A percentile compares a stretch with the other conserved stretches of the same genome.
phyloP scores from a whole-genome alignment of 2,329 filamentous ascomycete species.

The Fusarium sp. region DNA sequence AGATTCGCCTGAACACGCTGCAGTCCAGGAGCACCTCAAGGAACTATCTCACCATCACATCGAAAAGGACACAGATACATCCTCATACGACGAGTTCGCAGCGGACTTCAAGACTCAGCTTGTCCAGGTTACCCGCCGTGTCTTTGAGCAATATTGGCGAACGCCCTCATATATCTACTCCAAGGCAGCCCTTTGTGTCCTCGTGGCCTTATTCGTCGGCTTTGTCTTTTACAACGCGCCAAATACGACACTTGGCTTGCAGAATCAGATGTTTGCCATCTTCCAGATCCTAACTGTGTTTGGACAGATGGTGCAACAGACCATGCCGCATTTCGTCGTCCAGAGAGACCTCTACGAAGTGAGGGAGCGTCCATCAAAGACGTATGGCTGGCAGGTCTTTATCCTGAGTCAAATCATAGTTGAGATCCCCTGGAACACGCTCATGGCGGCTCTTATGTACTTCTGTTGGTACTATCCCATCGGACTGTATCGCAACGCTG shows the following conservation, averaged over 20 bases:
- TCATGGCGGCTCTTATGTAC: slow-evolving; percentile 74
- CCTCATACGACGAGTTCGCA: slow-evolving; percentile 48
- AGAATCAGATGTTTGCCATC: slow-evolving; percentile 77
- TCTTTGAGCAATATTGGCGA: slow-evolving; percentile 51
- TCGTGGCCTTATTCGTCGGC: slow-evolving; percentile 57
- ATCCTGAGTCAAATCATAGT: slow-evolving; percentile 75
- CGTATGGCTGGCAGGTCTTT: slow-evolving; percentile 75
- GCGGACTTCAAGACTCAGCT: slow-evolving; percentile 48
- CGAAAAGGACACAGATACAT: slow-evolving; percentile 14
- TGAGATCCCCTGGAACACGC: slow-evolving; percentile 77
- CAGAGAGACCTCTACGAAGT: slow-evolving; percentile 77
- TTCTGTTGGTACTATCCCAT: slow-evolving; percentile 79
- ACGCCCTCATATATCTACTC: slow-evolving; percentile 73
- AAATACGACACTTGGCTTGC: slow-evolving; percentile 71
- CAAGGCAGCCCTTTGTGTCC: slow-evolving; percentile 52
- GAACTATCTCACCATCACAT: slow-evolving; percentile 16
- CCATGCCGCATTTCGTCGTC: slow-evolving; percentile 78
- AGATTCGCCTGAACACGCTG: slow-evolving; percentile 46
- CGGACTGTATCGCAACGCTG: slow-evolving; percentile 70
- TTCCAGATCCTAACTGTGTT: slow-evolving; percentile 77
- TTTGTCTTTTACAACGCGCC: slow-evolving; percentile 74
- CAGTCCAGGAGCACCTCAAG: slow-evolving; percentile 50
- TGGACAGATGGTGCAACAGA: slow-evolving; percentile 71
- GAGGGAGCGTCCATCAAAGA: slow-evolving; percentile 74
- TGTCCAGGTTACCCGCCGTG: slow-evolving; percentile 50